Evolutionary conservation across 805 yeast genomes (phyloP).

Genomic region (Yamadazyma sp.): DNA sequence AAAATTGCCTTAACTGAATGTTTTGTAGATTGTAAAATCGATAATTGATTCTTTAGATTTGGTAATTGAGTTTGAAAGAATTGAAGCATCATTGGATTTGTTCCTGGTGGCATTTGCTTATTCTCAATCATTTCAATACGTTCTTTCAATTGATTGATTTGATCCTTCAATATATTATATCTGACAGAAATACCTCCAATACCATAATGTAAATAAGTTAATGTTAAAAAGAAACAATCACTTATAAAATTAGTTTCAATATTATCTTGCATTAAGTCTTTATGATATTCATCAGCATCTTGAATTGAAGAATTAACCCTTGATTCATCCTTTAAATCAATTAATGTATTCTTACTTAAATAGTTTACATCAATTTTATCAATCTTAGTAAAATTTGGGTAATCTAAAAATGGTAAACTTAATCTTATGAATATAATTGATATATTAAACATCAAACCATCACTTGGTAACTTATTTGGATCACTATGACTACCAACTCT

Average conservation of each 20-base stretch:
- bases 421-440: conserved; percentile 64
- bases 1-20: conserved; percentile 65
- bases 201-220: conserved; percentile 84
- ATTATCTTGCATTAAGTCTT: conserved; percentile 33
- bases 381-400: conserved; percentile 56
- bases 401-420: conserved; percentile 80
- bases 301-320: conserved; percentile 72
- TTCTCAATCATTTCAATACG: conserved; percentile 46
- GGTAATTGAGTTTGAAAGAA: conserved; percentile 43
- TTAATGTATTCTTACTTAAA: conserved; percentile 49
- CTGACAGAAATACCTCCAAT: conserved; percentile 69
- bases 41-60: conserved; percentile 37
- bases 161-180: conserved; percentile 51
- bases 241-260: conserved; percentile 72
- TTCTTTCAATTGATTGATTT: conserved; percentile 47
- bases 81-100: conserved; percentile 23
- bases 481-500: conserved; percentile 85
- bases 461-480: conserved; percentile 61
- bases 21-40: conserved; percentile 40
- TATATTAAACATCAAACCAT: conserved; percentile 80
- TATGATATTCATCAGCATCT: conserved; percentile 62
- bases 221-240: conserved; percentile 78
- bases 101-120: conserved; percentile 23
- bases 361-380: conserved; percentile 76
- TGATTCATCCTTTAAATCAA: conserved; percentile 78